A percentile compares a stretch with the other conserved stretches of the same genome.
Conservation (phyloP, 495 filamentous ascomycete genomes). For the Penicillium bialowiezense region DNA sequence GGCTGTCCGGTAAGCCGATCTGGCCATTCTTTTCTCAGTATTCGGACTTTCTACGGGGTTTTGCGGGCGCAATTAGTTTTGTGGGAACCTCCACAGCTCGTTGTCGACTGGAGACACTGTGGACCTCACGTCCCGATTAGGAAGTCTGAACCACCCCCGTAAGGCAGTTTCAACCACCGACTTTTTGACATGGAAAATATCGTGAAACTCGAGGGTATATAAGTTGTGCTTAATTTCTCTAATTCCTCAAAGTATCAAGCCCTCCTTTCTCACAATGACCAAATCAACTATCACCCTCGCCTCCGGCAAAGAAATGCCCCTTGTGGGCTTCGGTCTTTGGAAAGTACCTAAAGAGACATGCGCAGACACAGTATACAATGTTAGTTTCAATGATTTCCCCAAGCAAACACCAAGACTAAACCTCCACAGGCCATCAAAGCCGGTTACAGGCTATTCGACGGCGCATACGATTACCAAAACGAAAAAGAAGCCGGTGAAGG, state of each 20-base stretch:
- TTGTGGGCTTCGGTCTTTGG: slow-evolving; percentile 80
- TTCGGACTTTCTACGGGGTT: too few relatives aligned
- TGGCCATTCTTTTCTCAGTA: too few relatives aligned
- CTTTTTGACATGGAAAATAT: not conserved
- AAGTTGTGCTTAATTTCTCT: not conserved
- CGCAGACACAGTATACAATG: slow-evolving; percentile 76
- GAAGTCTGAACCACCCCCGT: not conserved
- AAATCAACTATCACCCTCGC: slow-evolving; percentile 14
- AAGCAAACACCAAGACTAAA: not conserved
- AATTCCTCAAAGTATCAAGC: not conserved
- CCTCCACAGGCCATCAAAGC: slow-evolving; percentile 66
- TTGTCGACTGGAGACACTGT: too few relatives aligned
- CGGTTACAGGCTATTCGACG: slow-evolving; percentile 82
- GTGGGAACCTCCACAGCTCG: too few relatives aligned
- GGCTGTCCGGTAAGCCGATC: not conserved
- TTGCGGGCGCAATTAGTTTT: too few relatives aligned
- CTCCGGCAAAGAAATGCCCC: slow-evolving; percentile 58
- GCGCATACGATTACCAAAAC: slow-evolving; percentile 86
- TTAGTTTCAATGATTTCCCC: not conserved
- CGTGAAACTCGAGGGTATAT: not conserved
- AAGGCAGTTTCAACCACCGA: not conserved
- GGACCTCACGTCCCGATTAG: not conserved
- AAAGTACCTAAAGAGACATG: slow-evolving; percentile 76
- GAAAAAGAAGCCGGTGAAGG: slow-evolving; percentile 80
- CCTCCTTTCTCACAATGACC: not conserved